Percentiles rank a stretch among this genome's conserved stretches.
These are phyloP conservation scores for Brasilioporus rufonigricans DNA, from an alignment of 768 basidiomycete species.

Conservation along the genomic window DNA sequence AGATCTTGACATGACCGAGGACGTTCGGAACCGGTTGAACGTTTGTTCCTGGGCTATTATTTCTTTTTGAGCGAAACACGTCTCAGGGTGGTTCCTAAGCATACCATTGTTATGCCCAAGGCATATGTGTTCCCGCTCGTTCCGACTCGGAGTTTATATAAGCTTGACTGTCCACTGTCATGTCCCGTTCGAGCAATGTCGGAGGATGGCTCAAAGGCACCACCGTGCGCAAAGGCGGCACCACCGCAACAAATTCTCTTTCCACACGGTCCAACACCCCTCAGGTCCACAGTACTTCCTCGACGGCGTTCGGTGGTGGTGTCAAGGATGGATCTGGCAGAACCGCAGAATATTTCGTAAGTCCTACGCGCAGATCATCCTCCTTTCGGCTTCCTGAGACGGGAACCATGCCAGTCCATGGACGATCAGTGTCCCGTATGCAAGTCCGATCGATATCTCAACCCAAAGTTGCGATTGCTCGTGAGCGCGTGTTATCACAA, in stretches of 20 bases:
- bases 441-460: constrained; percentile 93
- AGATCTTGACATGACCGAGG: not conserved
- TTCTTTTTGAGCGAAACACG: constrained; percentile 10
- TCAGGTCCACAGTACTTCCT: constrained; percentile 67
- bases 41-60: not conserved
- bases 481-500: constrained; percentile 99
- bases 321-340: constrained; percentile 85
- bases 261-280: constrained; percentile 64
- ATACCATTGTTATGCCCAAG: no score
- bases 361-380: constrained; percentile 23
- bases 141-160: constrained; percentile 15
- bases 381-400: constrained; percentile 9
- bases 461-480: constrained; percentile 88
- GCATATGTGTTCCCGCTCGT: no score
- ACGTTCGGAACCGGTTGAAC: not conserved
- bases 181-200: constrained; percentile 31
- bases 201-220: constrained; percentile 69
- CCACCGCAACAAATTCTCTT: constrained; percentile 37
- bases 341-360: constrained; percentile 76
- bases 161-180: constrained; percentile 14
- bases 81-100: constrained; percentile 7
- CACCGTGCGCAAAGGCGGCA: constrained; percentile 66
- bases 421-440: constrained; percentile 97
- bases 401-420: constrained; percentile 53
- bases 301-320: constrained; percentile 76